phyloP scores from a whole-genome alignment of 129 eudicot genomes.

The Saposhnikovia divaricata region DNA sequence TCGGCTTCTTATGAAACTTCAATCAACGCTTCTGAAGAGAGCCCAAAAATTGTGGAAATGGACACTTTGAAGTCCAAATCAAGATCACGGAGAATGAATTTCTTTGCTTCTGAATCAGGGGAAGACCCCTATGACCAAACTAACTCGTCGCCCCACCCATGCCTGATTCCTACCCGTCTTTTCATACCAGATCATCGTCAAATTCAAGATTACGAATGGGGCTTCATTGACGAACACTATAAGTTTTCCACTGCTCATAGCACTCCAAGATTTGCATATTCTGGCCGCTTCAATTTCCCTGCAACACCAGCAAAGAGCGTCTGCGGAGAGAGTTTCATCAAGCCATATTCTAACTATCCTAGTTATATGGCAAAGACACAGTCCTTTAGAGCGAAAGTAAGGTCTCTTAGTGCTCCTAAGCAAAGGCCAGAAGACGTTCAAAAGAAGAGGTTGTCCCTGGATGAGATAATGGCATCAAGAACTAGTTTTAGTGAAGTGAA shows the following conservation, averaged over 20 bases:
- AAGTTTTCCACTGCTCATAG: conserved; percentile 62
- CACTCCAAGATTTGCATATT: conserved; percentile 57
- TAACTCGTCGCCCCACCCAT: conserved; percentile 40
- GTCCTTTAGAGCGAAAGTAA: conserved; percentile 69
- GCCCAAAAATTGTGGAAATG: conserved; percentile 82
- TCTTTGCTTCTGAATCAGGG: conserved; percentile 41
- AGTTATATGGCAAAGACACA: conserved; percentile 81
- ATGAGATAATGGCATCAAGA: conserved; percentile 80
- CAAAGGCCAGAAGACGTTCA: conserved; percentile 71
- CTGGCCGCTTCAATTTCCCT: conserved; percentile 36
- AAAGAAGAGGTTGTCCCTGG: conserved; percentile 59
- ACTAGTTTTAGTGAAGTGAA: conserved; percentile 74
- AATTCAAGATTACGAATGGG: conserved; percentile 57
- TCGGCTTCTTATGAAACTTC: conserved; percentile 49
- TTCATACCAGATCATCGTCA: conserved; percentile 51
- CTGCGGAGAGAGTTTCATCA: conserved; percentile 62
- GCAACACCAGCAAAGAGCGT: conserved; percentile 78
- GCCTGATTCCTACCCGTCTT: conserved; percentile 37
- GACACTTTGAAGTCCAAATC: conserved; percentile 68
- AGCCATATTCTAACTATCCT: conserved; percentile 62
- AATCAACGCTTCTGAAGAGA: conserved; percentile 39
- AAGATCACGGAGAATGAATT: conserved; percentile 64
- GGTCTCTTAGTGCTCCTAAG: conserved; percentile 88
- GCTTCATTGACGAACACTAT: conserved; percentile 38
- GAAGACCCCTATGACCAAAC: conserved; percentile 43